Percentiles rank a stretch among this genome's conserved stretches.
Conservation (phyloP, 306 rosid genomes). For the Senna siamea region DNA sequence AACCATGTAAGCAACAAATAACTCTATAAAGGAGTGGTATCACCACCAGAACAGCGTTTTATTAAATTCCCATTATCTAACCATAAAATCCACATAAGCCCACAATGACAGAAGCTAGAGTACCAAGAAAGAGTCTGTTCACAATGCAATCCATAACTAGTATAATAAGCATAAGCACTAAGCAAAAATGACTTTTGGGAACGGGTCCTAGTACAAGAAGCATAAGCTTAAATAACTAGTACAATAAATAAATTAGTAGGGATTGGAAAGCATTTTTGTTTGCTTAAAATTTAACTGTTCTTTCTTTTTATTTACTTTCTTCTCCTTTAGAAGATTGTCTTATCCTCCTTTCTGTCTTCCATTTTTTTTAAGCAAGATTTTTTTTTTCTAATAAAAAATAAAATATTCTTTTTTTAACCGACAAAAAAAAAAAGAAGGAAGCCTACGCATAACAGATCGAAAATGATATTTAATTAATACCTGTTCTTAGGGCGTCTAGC, state of each 20-base stretch:
- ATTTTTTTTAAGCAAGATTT: not conserved
- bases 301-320: not conserved
- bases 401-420: too few relatives aligned
- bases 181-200: not conserved
- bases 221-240: too few relatives aligned
- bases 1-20: not conserved
- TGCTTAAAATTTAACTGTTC: not conserved
- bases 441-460: not conserved
- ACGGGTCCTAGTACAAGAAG: not conserved
- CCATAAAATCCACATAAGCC: constrained; percentile 1
- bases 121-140: not conserved
- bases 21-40: not conserved
- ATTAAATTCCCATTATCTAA: not conserved
- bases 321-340: not conserved
- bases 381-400: not conserved
- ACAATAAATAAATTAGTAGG: not conserved
- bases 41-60: not conserved
- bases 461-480: constrained; percentile 3
- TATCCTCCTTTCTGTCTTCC: not conserved
- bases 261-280: not conserved
- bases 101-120: not conserved
- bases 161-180: too few relatives aligned
- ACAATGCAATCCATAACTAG: not conserved
- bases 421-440: not conserved
- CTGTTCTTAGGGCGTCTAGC: constrained; percentile 41